Base-by-base conservation (phyloP, 2,329 filamentous ascomycete genomes). In the Alternaria longipes region DNA sequence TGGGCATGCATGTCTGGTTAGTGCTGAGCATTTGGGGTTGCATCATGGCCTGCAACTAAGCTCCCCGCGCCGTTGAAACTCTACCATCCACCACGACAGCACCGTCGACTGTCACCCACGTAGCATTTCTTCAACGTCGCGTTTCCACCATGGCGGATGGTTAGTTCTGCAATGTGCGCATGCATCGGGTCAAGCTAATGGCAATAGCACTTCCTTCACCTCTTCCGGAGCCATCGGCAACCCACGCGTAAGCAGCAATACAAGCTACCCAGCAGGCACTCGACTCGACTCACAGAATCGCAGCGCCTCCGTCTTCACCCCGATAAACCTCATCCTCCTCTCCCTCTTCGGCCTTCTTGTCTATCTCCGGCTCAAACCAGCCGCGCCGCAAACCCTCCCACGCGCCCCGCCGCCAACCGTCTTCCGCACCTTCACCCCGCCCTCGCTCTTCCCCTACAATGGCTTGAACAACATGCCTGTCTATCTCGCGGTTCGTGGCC, bases 401-500 rank as follows among this genome's bases (percentile, higher is more conserved):
- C 80, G 82, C 60, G 81, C 83, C 28, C 85, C 87, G 14, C 85
- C 89, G 5, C 93, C 93, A 4, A 88, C 95, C 49, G 89, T 97
- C 65, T 97, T 94, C 77, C 92, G 91, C 52, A 91, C 91, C 66
- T 97, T 93, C 83, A 94, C 90, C 14, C 92, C 92, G 24, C 89
- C 83, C 42, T 92, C 92, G 4, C 88, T 99, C n/a, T 86, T 93
- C 30, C 91, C 92, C 32, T 94, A 89, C 85, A 94, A 94, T 81
- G 95, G 95, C 77, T 82, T 84, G 56, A 85, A 91, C 73, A 86
- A 85, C 72, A 83, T 82, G 68, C 92, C 92, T 51, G 92, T 98
- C 58, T 97, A 92, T 81, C 87, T 99, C 50, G 91, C 93, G n/a
- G 93, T 98, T 18, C 91, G 93, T 42, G 94, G 95, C 54, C 89